These are phyloP conservation scores for Massariosphaeria phaeospora DNA, from an alignment of 495 filamentous ascomycete species.

Conservation along the genomic window DNA sequence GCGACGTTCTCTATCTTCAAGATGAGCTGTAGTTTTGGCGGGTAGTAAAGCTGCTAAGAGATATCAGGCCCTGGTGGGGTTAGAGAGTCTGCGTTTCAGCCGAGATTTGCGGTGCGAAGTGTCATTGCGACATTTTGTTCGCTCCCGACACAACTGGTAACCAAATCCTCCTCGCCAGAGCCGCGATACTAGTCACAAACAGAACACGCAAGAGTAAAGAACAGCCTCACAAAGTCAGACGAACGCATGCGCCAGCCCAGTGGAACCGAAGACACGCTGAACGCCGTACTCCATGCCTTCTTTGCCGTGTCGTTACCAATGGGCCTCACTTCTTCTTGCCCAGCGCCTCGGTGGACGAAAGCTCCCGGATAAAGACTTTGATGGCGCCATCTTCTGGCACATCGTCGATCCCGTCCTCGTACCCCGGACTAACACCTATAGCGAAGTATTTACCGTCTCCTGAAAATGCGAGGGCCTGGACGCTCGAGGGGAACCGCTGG, in stretches of 20 bases:
- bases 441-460: constrained; percentile 77
- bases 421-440: constrained; percentile 79
- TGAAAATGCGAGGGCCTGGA: constrained; percentile 72
- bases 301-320: background rate
- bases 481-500: constrained; percentile 71
- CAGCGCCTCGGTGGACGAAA: constrained; percentile 82
- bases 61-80: too few species aligned
- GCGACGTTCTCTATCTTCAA: too few species aligned
- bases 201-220: too few species aligned
- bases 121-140: too few species aligned
- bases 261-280: background rate
- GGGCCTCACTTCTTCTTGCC: constrained; percentile 61
- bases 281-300: constrained; percentile 1
- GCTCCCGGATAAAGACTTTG: constrained; percentile 73
- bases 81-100: too few species aligned
- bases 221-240: too few species aligned
- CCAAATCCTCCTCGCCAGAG: too few species aligned
- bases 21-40: too few species aligned
- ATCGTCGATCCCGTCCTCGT: constrained; percentile 85
- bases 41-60: too few species aligned
- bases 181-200: too few species aligned
- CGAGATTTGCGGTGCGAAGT: too few species aligned
- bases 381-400: constrained; percentile 55
- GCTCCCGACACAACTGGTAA: too few species aligned
- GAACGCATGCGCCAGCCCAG: background rate